Base-by-base conservation (phyloP, 305 asterid genomes). In the Fraxinus platypoda region DNA sequence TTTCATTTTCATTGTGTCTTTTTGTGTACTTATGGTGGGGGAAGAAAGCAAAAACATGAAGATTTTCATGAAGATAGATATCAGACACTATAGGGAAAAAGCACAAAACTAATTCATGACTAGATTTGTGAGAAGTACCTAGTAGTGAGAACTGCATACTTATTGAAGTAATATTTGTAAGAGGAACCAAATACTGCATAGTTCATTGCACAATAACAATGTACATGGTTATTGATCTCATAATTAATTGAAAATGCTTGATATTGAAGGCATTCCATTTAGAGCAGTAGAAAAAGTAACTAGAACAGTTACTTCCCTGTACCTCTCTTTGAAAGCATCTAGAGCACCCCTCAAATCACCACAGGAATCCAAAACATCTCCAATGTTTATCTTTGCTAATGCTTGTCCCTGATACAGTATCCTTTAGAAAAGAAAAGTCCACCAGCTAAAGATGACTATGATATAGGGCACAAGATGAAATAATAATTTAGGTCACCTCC, bases 371-470 rank as follows among this genome's bases (percentile, higher is more conserved):
- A 96, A 85, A 86, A 86, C 87, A 85, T 88, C 88, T 72, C 99
- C 99, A 68, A 92, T 90, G 87, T 90, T 94, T 82, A 94, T 94
- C 92, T 91, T 93, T 77, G 91, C 92, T 82, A 94, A 73, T 82
- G 95, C 98, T 88, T 94, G 98, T 81, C 99, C 99, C 99, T 96
- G 91, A 80, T 87, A 81, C 80, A 82, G 83, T 70, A 23, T 71
- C 41, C 59, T 81, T 82, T 80, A 87, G 85, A 81, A 81, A 74
- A 71, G 75, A 30, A 30, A 30, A 2, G 33, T 57, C 71, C 62
- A 76, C 37, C 75, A 3, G 72, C 72, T 64, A 64, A 15, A 25
- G 33, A 64, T 64, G 31, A 64, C 72, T 25, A 19, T 57, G 15
- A 64, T 64, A 25, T 64, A 57, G 54, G 21, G 28, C 68, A n/a